Conservation (phyloP, 2,329 filamentous ascomycete species). For the Dactylonectria estremocensis region DNA sequence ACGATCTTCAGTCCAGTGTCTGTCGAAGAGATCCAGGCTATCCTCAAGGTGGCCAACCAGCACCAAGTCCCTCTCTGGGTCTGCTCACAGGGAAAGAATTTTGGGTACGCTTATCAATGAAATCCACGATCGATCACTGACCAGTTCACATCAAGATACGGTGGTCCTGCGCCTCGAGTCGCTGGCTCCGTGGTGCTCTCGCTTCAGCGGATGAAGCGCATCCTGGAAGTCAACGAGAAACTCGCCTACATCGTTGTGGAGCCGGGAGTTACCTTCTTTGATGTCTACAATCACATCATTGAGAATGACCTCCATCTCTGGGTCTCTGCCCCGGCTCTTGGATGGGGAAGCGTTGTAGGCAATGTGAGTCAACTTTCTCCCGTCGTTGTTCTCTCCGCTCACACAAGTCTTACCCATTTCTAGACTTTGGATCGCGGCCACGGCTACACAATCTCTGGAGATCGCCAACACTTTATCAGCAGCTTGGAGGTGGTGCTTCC, state of each 20-base stretch:
- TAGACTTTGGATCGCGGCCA: constrained; percentile 27
- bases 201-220: constrained; percentile 22
- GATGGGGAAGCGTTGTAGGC: constrained; percentile 26
- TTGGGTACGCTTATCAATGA: constrained; percentile 8
- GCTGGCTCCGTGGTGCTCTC: constrained; percentile 8
- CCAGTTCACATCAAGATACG: constrained; percentile 17
- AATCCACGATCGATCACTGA: constrained; percentile 1
- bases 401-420: not conserved
- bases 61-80: constrained; percentile 5
- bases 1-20: not conserved
- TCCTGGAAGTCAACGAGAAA: constrained; percentile 26
- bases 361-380: constrained; percentile 14
- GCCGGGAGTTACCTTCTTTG: constrained; percentile 22
- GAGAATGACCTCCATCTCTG: constrained; percentile 10
- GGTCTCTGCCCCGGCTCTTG: constrained; percentile 7
- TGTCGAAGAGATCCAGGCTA: constrained; percentile 8
- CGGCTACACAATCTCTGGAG: constrained; percentile 11
- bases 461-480: constrained; percentile 24
- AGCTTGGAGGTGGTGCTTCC: constrained; percentile 24
- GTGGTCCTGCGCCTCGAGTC: constrained; percentile 22
- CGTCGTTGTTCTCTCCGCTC: not conserved
- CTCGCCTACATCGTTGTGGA: constrained; percentile 16
- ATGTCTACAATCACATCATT: constrained; percentile 12
- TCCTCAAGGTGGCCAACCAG: constrained; percentile 17
- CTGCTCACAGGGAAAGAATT: constrained; percentile 18